These are phyloP conservation scores for Starmerella sirachaensis DNA, from an alignment of 805 yeast species.

Conservation along the genomic window DNA sequence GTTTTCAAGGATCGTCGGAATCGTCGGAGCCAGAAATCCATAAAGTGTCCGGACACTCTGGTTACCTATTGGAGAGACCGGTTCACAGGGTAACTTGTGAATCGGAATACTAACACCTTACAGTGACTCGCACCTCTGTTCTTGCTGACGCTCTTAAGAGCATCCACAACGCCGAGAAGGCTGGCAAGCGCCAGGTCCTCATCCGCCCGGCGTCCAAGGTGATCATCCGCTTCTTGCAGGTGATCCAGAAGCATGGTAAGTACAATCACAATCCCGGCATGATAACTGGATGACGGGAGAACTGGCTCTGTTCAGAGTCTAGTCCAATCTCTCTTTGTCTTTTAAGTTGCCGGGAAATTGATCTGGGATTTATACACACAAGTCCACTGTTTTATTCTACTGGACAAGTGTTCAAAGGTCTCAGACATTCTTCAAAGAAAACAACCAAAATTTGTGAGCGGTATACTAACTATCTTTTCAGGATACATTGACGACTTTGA, in stretches of 20 bases:
- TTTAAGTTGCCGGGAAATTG: conserved; percentile 91
- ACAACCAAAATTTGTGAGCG: neutral
- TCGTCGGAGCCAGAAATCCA: conserved; percentile 22
- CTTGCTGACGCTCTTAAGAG: conserved; percentile 97
- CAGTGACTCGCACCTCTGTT: conserved; percentile 95
- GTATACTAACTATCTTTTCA: conserved; percentile 21
- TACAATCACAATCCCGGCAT: conserved; percentile 46
- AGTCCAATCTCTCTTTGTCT: conserved; percentile 81
- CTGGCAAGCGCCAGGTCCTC: conserved; percentile 97
- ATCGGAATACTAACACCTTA: conserved; percentile 22
- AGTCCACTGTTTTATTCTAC: conserved; percentile 1
- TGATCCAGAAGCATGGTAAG: conserved; percentile 93
- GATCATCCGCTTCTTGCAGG: conserved; percentile 90
- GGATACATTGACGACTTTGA: conserved; percentile 96
- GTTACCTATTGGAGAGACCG: conserved; percentile 16
- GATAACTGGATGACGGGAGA: conserved; percentile 95
- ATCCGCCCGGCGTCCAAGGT: conserved; percentile 98
- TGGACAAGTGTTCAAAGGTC: conserved; percentile 12
- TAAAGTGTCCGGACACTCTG: conserved; percentile 25
- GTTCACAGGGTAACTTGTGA: conserved; percentile 9
- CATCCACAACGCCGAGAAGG: conserved; percentile 97
- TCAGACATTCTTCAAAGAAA: conserved; percentile 9
- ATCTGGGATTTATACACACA: conserved; percentile 21
- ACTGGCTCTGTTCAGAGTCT: conserved; percentile 35
- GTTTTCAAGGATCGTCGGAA: conserved; percentile 10